A percentile compares a stretch with the other conserved stretches of the same genome.
Conservation (phyloP, 2,329 filamentous ascomycete genomes). For the Ceratocystis alfenasii region DNA sequence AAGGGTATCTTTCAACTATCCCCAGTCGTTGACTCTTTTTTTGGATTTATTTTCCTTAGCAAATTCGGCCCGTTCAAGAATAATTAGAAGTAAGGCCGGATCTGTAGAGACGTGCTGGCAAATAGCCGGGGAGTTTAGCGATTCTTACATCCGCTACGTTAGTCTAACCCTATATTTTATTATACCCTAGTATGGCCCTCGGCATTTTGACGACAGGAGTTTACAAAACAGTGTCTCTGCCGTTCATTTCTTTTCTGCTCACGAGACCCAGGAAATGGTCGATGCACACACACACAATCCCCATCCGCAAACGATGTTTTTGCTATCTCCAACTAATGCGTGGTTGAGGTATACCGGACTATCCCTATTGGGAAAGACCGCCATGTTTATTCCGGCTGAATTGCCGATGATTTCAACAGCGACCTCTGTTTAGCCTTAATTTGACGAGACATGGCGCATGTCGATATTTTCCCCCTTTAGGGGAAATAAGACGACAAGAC, state of each 20-base stretch:
- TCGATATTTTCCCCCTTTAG: background rate
- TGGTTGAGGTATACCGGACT: background rate
- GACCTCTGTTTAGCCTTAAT: background rate
- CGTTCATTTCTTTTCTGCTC: background rate
- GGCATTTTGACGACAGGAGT: background rate
- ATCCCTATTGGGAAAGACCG: background rate
- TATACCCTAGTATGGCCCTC: background rate
- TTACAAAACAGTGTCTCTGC: background rate
- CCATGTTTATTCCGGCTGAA: background rate
- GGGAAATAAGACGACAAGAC: background rate
- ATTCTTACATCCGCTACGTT: background rate
- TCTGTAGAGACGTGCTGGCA: background rate
- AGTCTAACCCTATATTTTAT: background rate
- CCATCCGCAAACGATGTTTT: background rate
- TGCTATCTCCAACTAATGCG: background rate
- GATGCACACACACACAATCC: background rate
- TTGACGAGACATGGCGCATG: background rate
- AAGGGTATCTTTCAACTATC: too few relatives aligned
- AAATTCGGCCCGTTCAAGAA: slow-evolving; percentile 4
- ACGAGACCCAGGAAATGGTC: background rate
- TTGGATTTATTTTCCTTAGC: background rate
- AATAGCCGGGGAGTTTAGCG: background rate
- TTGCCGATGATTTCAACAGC: background rate
- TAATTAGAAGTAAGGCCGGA: background rate
- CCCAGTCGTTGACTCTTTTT: background rate